Percentiles rank a stretch among this genome's conserved stretches.
These are phyloP conservation scores for Naumovozyma baii DNA, from an alignment of 805 yeast genomes.

Conservation along the genomic window DNA sequence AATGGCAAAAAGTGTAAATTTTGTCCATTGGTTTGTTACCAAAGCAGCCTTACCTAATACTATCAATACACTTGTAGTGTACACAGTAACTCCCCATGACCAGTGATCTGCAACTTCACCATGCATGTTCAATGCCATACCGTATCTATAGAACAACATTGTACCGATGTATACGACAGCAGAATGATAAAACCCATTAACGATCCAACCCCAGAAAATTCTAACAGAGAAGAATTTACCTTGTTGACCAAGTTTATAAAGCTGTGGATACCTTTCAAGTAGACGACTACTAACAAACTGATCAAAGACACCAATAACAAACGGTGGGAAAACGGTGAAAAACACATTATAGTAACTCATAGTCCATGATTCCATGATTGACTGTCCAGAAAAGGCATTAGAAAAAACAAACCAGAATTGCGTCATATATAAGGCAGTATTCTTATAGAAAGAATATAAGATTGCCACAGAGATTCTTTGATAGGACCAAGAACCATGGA, in stretches of 20 bases:
- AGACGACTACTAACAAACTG: constrained; percentile 89
- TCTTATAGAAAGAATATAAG: constrained; percentile 89
- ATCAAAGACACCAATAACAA: constrained; percentile 92
- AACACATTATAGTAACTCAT: constrained; percentile 90
- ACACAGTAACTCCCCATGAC: constrained; percentile 90
- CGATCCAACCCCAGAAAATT: constrained; percentile 95
- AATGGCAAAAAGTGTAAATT: constrained; percentile 80
- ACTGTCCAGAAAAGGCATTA: constrained; percentile 90
- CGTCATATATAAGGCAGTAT: constrained; percentile 90
- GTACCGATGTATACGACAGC: constrained; percentile 72
- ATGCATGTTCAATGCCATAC: constrained; percentile 46
- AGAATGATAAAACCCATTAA: constrained; percentile 91
- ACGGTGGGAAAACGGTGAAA: constrained; percentile 91
- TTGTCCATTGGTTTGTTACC: constrained; percentile 89
- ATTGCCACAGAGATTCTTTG: constrained; percentile 90
- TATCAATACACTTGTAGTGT: constrained; percentile 77
- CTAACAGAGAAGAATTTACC: constrained; percentile 82
- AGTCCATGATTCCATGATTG: constrained; percentile 96
- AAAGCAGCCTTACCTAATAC: constrained; percentile 93
- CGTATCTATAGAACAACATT: constrained; percentile 55
- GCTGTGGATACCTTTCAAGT: constrained; percentile 82
- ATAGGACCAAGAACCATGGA: constrained; percentile 97
- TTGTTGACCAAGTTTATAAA: constrained; percentile 83
- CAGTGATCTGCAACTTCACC: constrained; percentile 81
- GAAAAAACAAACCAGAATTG: constrained; percentile 96